Percentiles rank a stretch among this genome's conserved stretches.
Conservation (phyloP, 306 rosid genomes). For the Quercus aquifolioides region DNA sequence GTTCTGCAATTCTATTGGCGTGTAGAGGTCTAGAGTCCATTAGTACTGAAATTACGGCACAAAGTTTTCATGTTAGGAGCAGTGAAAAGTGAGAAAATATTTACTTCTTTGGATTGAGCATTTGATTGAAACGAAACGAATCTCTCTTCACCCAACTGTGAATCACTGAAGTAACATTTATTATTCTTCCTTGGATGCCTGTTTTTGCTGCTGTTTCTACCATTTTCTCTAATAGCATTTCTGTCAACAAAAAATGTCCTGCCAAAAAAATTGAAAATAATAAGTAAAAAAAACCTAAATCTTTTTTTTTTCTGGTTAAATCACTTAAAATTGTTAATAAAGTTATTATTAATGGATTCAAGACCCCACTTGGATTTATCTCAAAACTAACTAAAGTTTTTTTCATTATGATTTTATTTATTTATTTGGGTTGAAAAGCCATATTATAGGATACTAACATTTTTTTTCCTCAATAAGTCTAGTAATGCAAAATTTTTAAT, state of each 20-base stretch:
- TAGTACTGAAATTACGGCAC: slow-evolving; percentile 5
- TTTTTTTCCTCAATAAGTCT: not conserved
- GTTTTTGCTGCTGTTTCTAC: slow-evolving; percentile 74
- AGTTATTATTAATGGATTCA: not conserved
- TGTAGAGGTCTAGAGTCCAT: not conserved
- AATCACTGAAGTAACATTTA: slow-evolving; percentile 75
- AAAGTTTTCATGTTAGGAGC: not conserved
- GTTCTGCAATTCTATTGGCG: not conserved
- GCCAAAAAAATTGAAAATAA: slow-evolving; percentile 3
- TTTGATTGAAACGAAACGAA: slow-evolving; percentile 56
- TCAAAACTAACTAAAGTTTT: not conserved
- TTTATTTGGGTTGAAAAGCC: not conserved
- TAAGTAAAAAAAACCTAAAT: too few species aligned
- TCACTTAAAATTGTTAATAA: not conserved
- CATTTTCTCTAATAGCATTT: slow-evolving; percentile 79
- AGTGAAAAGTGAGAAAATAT: not conserved
- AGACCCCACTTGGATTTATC: not conserved
- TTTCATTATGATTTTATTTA: not conserved
- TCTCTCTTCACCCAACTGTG: slow-evolving; percentile 85
- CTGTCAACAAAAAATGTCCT: slow-evolving; percentile 85
- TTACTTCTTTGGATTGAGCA: slow-evolving; percentile 72
- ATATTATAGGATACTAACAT: not conserved
- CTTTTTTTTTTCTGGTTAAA: not conserved
- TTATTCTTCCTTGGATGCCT: slow-evolving; percentile 87
- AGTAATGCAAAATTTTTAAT: too few species aligned